Percentiles rank a stretch among this genome's conserved stretches.
Conservation (phyloP, 345 rosid species). For the Citrus sp. region DNA sequence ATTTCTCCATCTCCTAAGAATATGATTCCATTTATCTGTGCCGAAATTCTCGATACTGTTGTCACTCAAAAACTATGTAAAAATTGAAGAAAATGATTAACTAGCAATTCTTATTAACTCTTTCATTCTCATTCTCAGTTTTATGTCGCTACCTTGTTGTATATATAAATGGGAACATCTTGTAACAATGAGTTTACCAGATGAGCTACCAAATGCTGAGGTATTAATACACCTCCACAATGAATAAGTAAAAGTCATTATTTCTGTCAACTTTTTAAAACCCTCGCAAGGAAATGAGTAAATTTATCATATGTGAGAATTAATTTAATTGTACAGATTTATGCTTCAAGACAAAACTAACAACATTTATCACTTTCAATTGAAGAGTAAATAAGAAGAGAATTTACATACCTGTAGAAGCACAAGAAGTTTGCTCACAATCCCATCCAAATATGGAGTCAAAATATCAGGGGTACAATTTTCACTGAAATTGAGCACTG, state of each 20-base stretch:
- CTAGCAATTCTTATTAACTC: neutral
- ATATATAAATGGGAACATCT: neutral
- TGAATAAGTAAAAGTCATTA: neutral
- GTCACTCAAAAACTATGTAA: neutral
- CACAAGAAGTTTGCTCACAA: slow-evolving; percentile 72
- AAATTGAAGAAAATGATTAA: neutral
- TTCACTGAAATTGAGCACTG: slow-evolving; percentile 75
- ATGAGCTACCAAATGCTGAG: neutral
- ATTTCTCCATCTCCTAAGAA: neutral
- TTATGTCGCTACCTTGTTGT: neutral
- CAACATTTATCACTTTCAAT: neutral
- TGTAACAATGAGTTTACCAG: neutral
- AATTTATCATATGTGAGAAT: neutral
- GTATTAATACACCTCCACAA: neutral
- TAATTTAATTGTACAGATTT: neutral
- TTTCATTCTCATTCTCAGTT: neutral
- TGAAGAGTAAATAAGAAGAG: neutral
- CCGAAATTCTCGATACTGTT: neutral
- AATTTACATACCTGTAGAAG: slow-evolving; percentile 51
- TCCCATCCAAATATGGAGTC: slow-evolving; percentile 62
- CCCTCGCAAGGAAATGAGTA: neutral
- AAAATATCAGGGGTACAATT: slow-evolving; percentile 66
- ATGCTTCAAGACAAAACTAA: neutral
- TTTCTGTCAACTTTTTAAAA: neutral
- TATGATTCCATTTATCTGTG: neutral